These are phyloP conservation scores for Fusarium nematophilum DNA, from an alignment of 2,329 filamentous ascomycete species.

Conservation along the genomic window DNA sequence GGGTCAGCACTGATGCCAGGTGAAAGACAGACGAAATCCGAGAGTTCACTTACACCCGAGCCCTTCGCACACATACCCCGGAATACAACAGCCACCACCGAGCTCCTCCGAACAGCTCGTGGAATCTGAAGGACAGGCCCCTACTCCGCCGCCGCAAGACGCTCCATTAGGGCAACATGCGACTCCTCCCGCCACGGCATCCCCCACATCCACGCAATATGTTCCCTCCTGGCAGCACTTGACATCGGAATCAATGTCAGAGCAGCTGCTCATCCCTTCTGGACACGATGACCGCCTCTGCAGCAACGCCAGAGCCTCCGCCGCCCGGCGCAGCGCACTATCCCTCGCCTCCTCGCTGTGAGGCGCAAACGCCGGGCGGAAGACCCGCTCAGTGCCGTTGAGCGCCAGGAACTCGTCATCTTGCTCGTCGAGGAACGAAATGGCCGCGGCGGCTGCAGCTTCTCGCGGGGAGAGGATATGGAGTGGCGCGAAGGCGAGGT, in stretches of 20 bases:
- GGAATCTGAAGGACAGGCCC: slow-evolving; percentile 70
- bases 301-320: slow-evolving; percentile 59
- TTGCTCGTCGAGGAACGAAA: slow-evolving; percentile 44
- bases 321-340: slow-evolving; percentile 56
- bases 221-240: slow-evolving; percentile 78
- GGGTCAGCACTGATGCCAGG: slow-evolving; percentile 12
- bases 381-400: slow-evolving; percentile 43
- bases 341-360: slow-evolving; percentile 52
- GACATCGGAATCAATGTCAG: slow-evolving; percentile 71
- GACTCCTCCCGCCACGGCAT: slow-evolving; percentile 73
- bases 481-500: slow-evolving; percentile 63
- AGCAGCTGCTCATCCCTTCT: slow-evolving; percentile 72
- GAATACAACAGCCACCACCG: slow-evolving; percentile 81
- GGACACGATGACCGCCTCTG: slow-evolving; percentile 75
- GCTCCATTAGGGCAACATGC: slow-evolving; percentile 79
- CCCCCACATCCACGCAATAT: slow-evolving; percentile 72
- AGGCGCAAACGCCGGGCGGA: slow-evolving; percentile 63
- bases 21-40: neutral
- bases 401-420: slow-evolving; percentile 36
- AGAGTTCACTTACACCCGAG: slow-evolving; percentile 71
- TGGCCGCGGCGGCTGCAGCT: slow-evolving; percentile 46
- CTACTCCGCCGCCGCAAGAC: slow-evolving; percentile 72
- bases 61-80: slow-evolving; percentile 75
- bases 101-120: slow-evolving; percentile 72
- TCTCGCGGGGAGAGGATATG: slow-evolving; percentile 43